Percentiles rank a stretch among this genome's conserved stretches.
These are phyloP conservation scores for Globisporangium okanoganense DNA, from an alignment of 352 stramenopile genomes.

Conservation along the genomic window DNA sequence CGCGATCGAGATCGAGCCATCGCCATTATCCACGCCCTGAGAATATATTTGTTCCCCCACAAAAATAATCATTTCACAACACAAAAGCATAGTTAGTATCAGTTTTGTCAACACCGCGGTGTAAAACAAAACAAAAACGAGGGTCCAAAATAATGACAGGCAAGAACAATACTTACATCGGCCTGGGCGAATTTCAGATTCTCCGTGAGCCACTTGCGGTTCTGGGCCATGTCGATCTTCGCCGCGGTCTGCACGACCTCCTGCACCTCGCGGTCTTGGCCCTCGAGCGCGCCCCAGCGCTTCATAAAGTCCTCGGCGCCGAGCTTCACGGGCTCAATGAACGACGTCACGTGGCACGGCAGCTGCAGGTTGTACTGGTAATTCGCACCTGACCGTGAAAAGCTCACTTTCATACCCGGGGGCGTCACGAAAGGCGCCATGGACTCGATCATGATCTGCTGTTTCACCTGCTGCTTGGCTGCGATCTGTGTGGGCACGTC, in stretches of 20 bases:
- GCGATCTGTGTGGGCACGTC: conserved; percentile 69
- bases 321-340: conserved; percentile 92
- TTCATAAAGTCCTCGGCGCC: conserved; percentile 91
- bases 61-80: neutral
- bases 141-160: neutral
- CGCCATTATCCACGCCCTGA: conserved; percentile 53
- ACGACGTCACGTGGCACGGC: conserved; percentile 87
- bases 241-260: conserved; percentile 83
- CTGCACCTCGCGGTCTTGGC: conserved; percentile 90
- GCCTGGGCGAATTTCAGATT: conserved; percentile 90
- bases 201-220: conserved; percentile 80
- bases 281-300: conserved; percentile 89
- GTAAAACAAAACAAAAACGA: neutral
- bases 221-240: conserved; percentile 84
- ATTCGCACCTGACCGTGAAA: conserved; percentile 55
- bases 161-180: conserved; percentile 27
- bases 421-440: conserved; percentile 90
- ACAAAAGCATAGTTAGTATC: neutral
- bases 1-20: conserved; percentile 88
- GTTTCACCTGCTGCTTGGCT: conserved; percentile 89
- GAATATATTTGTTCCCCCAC: no score
- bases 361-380: conserved; percentile 76
- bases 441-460: conserved; percentile 91
- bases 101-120: neutral
- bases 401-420: conserved; percentile 86